Evolutionary conservation across 208 protist genomes (phyloP).

Genomic region (Leishmania martiniquensis): DNA sequence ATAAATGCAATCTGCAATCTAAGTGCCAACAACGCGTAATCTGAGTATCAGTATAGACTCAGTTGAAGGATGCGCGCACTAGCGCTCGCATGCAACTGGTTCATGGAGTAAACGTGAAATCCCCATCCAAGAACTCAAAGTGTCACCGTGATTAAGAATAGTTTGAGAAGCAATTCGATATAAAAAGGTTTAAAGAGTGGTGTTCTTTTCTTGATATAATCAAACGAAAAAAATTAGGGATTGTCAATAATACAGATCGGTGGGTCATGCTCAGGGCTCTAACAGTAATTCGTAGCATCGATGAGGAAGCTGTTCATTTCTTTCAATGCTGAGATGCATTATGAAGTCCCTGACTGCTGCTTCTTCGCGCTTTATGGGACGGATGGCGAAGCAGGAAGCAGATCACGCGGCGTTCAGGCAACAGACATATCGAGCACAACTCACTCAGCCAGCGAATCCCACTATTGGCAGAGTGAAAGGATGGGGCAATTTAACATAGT

Average conservation of each 20-base stretch:
- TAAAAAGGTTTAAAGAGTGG: no score
- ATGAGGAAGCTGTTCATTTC: not conserved
- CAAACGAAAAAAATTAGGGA: no score
- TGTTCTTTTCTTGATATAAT: no score
- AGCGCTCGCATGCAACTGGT: not conserved
- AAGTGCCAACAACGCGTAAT: not conserved
- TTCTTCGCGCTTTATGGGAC: not conserved
- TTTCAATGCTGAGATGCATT: not conserved
- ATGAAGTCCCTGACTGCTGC: not conserved
- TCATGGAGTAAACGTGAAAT: not conserved
- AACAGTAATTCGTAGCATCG: not conserved
- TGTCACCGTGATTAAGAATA: not conserved
- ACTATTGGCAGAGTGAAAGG: not conserved
- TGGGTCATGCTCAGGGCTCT: no score
- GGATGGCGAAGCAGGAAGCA: not conserved
- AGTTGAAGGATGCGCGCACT: not conserved
- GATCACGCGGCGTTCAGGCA: not conserved
- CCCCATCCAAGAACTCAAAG: not conserved
- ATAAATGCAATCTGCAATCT: not conserved
- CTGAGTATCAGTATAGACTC: not conserved
- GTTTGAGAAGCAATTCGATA: not conserved
- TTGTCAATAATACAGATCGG: no score
- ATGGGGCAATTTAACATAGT: not conserved
- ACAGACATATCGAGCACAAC: not conserved
- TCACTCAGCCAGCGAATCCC: not conserved